Evolutionary conservation across 2,329 filamentous ascomycete species (phyloP).

Genomic region (Fusarium nelsonii): DNA sequence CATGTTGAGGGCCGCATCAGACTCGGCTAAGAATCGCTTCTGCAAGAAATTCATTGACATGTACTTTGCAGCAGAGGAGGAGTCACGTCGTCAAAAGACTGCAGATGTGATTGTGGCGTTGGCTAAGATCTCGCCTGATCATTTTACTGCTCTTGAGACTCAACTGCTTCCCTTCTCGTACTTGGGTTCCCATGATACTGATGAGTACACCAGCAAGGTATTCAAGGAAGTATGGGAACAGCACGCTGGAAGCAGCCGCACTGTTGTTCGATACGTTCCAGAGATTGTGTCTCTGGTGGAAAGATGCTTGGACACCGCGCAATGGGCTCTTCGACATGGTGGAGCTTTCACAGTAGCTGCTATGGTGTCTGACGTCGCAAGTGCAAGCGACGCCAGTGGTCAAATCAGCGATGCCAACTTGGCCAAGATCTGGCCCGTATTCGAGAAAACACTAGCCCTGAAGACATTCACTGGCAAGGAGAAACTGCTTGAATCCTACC

Average conservation of each 20-base stretch:
- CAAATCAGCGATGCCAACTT: constrained; percentile 72
- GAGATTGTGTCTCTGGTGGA: constrained; percentile 82
- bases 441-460: constrained; percentile 83
- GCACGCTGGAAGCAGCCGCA: constrained; percentile 86
- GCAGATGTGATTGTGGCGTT: constrained; percentile 87
- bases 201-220: constrained; percentile 82
- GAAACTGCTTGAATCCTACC: constrained; percentile 81
- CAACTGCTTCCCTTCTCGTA: constrained; percentile 88
- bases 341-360: constrained; percentile 85
- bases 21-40: constrained; percentile 64
- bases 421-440: constrained; percentile 79
- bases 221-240: constrained; percentile 90
- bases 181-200: constrained; percentile 85
- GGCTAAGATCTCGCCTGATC: constrained; percentile 88
- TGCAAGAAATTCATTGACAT: constrained; percentile 70
- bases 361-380: constrained; percentile 74
- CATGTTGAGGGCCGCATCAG: constrained; percentile 72
- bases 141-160: constrained; percentile 81
- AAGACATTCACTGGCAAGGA: constrained; percentile 97
- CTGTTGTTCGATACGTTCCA: constrained; percentile 83
- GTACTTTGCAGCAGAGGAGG: constrained; percentile 87
- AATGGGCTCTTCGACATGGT: constrained; percentile 92
- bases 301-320: constrained; percentile 78
- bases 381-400: constrained; percentile 67
- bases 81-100: constrained; percentile 77